Percentiles rank a stretch among this genome's conserved stretches.
phyloP scores from a whole-genome alignment of 2,329 filamentous ascomycete species.

The Endothia cerciana region DNA sequence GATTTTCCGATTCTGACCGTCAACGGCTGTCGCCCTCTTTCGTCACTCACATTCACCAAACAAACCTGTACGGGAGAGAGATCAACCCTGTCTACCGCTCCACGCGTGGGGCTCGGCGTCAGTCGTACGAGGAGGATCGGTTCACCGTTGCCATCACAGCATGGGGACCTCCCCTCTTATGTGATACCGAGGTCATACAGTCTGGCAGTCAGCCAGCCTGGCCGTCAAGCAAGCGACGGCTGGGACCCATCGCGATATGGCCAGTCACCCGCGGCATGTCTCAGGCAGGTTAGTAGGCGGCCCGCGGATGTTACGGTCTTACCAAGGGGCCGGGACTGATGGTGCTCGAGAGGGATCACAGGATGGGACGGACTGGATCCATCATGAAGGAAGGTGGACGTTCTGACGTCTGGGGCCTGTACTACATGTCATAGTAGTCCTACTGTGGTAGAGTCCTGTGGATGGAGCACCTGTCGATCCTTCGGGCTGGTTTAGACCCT shows the following conservation, averaged over 20 bases:
- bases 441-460: neutral
- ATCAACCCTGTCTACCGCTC: neutral
- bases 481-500: neutral
- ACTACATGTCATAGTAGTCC: neutral
- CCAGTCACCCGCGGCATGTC: neutral
- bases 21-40: neutral
- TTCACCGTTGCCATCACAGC: neutral
- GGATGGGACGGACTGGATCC: neutral
- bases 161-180: neutral
- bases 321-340: slow-evolving; percentile 1
- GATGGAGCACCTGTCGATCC: slow-evolving; percentile 1
- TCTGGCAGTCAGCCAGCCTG: too few relatives aligned
- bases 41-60: slow-evolving; percentile 1
- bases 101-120: neutral
- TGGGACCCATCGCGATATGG: neutral
- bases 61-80: slow-evolving; percentile 14
- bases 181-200: neutral
- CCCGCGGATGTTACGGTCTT: neutral
- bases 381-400: neutral
- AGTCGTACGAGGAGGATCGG: neutral
- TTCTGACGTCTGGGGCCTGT: neutral
- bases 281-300: neutral
- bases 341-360: too few relatives aligned
- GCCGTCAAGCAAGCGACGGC: neutral
- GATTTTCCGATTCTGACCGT: slow-evolving; percentile 5